These are phyloP conservation scores for Aphanomyces stellatus DNA, from an alignment of 352 stramenopile species.

Conservation along the genomic window DNA sequence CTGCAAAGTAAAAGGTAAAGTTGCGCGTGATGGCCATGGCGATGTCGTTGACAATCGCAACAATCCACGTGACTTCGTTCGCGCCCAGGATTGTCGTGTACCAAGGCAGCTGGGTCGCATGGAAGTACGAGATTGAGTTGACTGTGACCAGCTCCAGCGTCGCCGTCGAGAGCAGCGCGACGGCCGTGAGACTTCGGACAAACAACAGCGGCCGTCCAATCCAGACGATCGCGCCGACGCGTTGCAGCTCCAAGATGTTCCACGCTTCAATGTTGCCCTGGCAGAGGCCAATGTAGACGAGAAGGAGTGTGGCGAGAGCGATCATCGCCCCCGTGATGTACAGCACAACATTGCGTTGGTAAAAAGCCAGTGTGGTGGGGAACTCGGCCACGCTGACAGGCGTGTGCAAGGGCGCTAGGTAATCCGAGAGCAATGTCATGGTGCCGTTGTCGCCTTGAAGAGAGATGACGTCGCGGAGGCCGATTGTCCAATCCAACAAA, in stretches of 20 bases:
- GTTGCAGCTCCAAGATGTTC: constrained; percentile 7
- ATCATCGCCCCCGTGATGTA: constrained; percentile 9
- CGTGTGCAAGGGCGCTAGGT: background rate
- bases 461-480: background rate
- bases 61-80: constrained; percentile 5
- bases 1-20: constrained; percentile 3
- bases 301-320: background rate
- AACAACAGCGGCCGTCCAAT: constrained; percentile 5
- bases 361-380: background rate
- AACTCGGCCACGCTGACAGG: background rate
- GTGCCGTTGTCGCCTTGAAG: constrained; percentile 2
- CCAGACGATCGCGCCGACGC: constrained; percentile 10
- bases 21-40: background rate
- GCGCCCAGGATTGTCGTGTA: background rate
- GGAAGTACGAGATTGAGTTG: background rate
- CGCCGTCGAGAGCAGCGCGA: background rate
- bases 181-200: background rate
- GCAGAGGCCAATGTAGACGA: background rate
- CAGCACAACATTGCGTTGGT: background rate
- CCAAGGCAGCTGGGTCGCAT: background rate
- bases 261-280: background rate
- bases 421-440: background rate
- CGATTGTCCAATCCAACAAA: constrained; percentile 2
- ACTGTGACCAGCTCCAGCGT: background rate
- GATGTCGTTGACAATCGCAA: background rate